Evolutionary conservation across 805 yeast genomes (phyloP), one percentile per base, ranked within the genome.

Genomic region (Zygosaccharomyces gambellarensis): DNA sequence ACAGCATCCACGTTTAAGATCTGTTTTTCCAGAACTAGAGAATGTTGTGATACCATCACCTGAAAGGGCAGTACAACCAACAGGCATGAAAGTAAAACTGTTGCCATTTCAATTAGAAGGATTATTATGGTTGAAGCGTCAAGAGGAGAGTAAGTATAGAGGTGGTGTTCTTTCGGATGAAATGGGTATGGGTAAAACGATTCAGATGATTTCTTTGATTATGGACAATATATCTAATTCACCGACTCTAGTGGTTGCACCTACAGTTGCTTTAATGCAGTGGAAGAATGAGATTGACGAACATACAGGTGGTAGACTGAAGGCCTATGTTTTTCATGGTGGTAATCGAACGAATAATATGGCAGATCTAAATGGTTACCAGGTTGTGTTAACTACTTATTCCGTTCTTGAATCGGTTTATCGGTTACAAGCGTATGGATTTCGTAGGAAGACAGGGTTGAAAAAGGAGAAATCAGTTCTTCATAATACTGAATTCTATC

Each of bases 151-250:
- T 22, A 77, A 74, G 39, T 92, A 85, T 67, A 75, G 78, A 12
- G 99, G 99, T 23, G 99, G 98, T 12, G 84, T 94, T 8, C 72
- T 94, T 42, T 98, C 99, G 4, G 99, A 94, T 72, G 99, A 94
- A 69, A 94, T 94, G 99, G 99, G 99, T 32, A 92, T 94, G 98
- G 99, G 99, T 54, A 94, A 94, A 61, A 94, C 99, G 0, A 90
- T 94, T 44, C 99, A 94, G 69, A 92, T 96, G 34, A 92, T 94
- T 53, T 94, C 95, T 0, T 69, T 94, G 40, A 79, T 94, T 62
- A 80, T 90, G 81, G 67, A 75, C 42, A 95, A 89, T 65, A 63
- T 75, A 44, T 60, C 71, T 0, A 83, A 81, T 56, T 71, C 80
- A 9, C 97, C 97, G 8, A 87, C 83, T 56, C 71, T 94, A 52